Percentiles rank a stretch among this genome's conserved stretches.
phyloP scores from a whole-genome alignment of 1,284 basidiomycete genomes.

The Leccinum subfulvum region DNA sequence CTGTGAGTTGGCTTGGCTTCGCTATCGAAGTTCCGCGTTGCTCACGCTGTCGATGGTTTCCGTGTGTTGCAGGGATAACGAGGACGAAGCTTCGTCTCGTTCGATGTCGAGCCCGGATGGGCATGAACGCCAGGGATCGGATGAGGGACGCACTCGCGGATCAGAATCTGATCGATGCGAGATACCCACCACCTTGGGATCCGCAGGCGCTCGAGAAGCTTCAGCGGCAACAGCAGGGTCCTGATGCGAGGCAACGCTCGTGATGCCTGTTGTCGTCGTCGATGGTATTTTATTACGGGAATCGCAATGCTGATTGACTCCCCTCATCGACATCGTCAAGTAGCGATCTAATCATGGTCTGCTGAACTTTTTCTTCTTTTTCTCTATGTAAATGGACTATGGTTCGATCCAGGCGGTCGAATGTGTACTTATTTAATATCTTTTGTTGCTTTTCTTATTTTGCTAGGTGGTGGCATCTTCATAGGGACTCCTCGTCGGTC shows the following conservation, averaged over 20 bases:
- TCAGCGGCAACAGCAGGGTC: conserved; percentile 24
- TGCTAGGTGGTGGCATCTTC: neutral
- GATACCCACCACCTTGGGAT: conserved; percentile 77
- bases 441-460: neutral
- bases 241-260: conserved; percentile 13
- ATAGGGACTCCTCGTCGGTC: conserved; percentile 12
- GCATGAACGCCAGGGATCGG: conserved; percentile 66
- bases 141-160: conserved; percentile 70
- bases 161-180: conserved; percentile 68
- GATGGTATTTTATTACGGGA: neutral
- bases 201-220: conserved; percentile 39
- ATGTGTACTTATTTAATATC: conserved; percentile 7
- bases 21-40: neutral
- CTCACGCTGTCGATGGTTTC: neutral
- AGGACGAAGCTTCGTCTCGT: conserved; percentile 76
- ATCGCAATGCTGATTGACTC: neutral
- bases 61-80: conserved; percentile 61
- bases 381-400: neutral
- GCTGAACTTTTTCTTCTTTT: conserved; percentile 6
- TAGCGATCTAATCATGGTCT: conserved; percentile 1
- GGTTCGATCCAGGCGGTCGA: neutral
- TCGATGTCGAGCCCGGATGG: conserved; percentile 69
- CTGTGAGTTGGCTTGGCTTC: conserved; percentile 49
- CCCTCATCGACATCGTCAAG: neutral
- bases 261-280: conserved; percentile 6